Base-by-base conservation (phyloP, 2,329 filamentous ascomycete genomes). In the Epicoccum sorghinum region DNA sequence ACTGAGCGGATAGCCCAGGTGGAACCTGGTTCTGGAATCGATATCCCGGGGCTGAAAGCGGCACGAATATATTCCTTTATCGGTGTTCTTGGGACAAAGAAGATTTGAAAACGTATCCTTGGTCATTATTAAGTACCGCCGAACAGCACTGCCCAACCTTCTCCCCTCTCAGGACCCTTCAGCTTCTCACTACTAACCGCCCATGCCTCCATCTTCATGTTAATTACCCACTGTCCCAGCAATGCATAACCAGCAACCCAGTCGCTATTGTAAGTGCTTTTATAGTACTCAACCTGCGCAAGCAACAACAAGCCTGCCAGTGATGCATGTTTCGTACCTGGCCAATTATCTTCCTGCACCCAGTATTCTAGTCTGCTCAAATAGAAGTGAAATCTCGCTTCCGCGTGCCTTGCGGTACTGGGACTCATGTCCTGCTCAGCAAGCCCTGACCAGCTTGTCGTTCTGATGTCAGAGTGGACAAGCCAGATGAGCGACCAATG, bases 221-320 rank as follows among this genome's bases (percentile, higher is more conserved):
- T 44, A 14, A 35, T 35, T 3, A 37, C 7, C 58, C 61, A 65
- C 12, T 23, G 33, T 24, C 39, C 52, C 30, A 66, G 46, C 29
- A 55, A 48, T 18, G 29, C 60, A 57, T 62, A 42, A 14, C 53
- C 65, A 9, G 49, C 47, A 0, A 64, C 12, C 53, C 43, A 61
- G 29, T 62, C 57, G 24, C 40, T n/a, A 24, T 47, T 52, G 59
- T 60, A 61, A 43, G 33, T 52, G 22, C 49, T 53, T 29, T 55
- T 23, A 22, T 49, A 40, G 53, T 62, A 62, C 33, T 58, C 35
- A 1, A 65, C 52, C 37, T 35, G 33, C 8, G 59, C 56, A 49
- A 63, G 41, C 4, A 67, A 22, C 14, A 38, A 37, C 3, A 66
- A 7, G 44, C 64, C 57, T 23, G 59, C 63, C 8, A 65, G 30